Evolutionary conservation across 129 eudicot genomes (phyloP).

Genomic region (sunflower (Helianthus annuus)): DNA sequence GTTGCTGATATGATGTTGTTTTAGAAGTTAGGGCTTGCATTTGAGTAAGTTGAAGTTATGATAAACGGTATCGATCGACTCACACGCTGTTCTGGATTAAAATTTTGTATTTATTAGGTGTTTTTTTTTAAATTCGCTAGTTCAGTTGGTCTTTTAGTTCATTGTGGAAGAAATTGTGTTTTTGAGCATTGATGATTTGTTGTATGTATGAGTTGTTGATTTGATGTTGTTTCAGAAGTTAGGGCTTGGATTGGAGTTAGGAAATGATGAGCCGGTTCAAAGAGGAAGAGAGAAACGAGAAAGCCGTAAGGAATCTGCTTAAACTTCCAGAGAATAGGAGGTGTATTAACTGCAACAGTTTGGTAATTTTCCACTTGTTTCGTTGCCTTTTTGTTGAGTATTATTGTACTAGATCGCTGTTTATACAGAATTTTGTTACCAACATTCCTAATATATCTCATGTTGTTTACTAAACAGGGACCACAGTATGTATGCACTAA

Average conservation of each 20-base stretch:
- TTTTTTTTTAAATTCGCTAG: conserved; percentile 8
- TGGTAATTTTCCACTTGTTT: conserved; percentile 49
- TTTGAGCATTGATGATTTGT: conserved; percentile 12
- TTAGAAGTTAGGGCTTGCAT: conserved; percentile 6
- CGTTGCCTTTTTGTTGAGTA: not conserved
- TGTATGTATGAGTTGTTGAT: conserved; percentile 19
- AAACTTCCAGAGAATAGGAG: conserved; percentile 71
- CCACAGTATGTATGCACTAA: conserved; percentile 90
- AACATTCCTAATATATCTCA: not conserved
- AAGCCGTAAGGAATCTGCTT: conserved; percentile 61
- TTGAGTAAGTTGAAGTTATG: not conserved
- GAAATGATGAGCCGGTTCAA: conserved; percentile 57
- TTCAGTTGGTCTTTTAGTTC: conserved; percentile 8
- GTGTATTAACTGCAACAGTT: conserved; percentile 79
- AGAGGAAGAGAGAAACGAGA: conserved; percentile 74
- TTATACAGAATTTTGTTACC: not conserved
- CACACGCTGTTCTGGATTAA: not conserved
- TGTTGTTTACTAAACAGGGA: conserved; percentile 48
- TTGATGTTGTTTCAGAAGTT: conserved; percentile 17
- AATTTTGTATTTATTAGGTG: not conserved
- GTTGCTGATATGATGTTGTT: conserved; percentile 21
- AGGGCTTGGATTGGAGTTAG: conserved; percentile 38
- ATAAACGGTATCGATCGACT: not conserved
- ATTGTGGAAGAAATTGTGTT: conserved; percentile 27
- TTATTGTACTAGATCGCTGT: not conserved